Base-by-base conservation (phyloP, 306 rosid genomes). In the Cercis canadensis region DNA sequence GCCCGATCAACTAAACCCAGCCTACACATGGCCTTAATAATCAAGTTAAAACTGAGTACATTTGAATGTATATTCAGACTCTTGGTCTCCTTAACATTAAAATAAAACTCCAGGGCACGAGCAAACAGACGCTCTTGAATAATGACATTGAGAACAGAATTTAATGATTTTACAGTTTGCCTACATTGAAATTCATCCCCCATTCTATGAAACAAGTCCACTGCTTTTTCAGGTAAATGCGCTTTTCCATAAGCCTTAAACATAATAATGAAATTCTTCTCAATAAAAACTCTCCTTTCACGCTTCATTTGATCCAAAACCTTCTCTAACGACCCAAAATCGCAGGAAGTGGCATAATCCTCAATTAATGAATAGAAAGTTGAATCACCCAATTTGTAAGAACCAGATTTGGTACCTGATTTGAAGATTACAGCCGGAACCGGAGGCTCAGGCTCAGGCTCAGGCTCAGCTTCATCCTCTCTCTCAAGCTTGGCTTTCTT, bases 181-280 rank as follows among this genome's bases (percentile, higher is more conserved):
- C 74, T 89, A 60, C 92, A 94, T 31, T 65, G 92, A 81, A 90
- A 90, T 32, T 90, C 94, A 69, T n/a, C 55, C 55, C 47, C 70
- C 98, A 94, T 94, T 83, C 87, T 90, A 33, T 84, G 73, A 70
- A 90, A 94, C 80, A 94, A 81, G 46, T 85, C 78, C 34, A 87
- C 81, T 45, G 98, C 96, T 73, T 90, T 78, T 47, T 81, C 75
- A 31, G 91, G 91, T 4, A 87, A 84, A 86, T 86, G 95, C 0
- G 92, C 94, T 87, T 87, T 87, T 56, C 95, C 97, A 73, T 78
- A 94, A 78, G 98, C 98, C 65, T 72, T 90, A 62, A 94, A 90
- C 33, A 90, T 73, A 15, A 80, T 36, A 65, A 94, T 81, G 76
- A 90, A 94, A 73, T 34, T 79, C 46, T 72, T 86, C 17, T 90